Percentiles rank a stretch among this genome's conserved stretches.
phyloP scores from a whole-genome alignment of 257 asterid species.

The Avicennia marina region DNA sequence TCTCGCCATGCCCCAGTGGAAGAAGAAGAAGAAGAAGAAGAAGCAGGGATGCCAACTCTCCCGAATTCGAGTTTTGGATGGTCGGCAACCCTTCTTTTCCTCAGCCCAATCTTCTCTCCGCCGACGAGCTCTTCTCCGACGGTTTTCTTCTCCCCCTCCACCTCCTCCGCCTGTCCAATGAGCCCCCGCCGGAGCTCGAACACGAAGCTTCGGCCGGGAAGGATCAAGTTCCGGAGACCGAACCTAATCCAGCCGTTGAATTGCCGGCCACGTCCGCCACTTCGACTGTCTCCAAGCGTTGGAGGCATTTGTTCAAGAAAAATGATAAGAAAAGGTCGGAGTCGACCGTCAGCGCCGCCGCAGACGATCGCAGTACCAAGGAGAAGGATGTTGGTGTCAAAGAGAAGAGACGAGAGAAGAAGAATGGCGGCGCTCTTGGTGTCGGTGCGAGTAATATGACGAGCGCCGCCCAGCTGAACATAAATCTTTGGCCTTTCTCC shows the following conservation, averaged over 20 bases:
- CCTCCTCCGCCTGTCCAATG: constrained; percentile 29
- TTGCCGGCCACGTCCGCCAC: constrained; percentile 10
- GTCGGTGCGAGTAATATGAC: constrained; percentile 19
- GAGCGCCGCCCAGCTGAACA: constrained; percentile 63
- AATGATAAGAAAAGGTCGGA: constrained; percentile 22
- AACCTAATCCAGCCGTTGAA: constrained; percentile 11
- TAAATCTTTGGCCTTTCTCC: constrained; percentile 78
- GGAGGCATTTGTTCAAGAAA: constrained; percentile 54
- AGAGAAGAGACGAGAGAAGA: constrained; percentile 47
- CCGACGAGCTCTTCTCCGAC: constrained; percentile 65
- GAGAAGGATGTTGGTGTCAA: constrained; percentile 10
- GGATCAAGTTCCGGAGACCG: constrained; percentile 14
- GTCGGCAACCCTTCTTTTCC: constrained; percentile 56
- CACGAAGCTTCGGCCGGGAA: constrained; percentile 27
- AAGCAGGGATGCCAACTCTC: constrained; percentile 41
- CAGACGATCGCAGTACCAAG: background rate
- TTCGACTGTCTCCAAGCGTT: constrained; percentile 47
- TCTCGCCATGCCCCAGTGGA: too few relatives aligned
- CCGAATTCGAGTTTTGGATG: constrained; percentile 80
- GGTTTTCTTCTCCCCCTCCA: constrained; percentile 71
- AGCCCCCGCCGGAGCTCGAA: background rate
- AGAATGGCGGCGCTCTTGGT: constrained; percentile 19
- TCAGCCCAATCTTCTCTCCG: constrained; percentile 52
- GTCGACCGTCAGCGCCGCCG: background rate
- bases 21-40: too few relatives aligned